Evolutionary conservation across 2,329 filamentous ascomycete genomes (phyloP), one percentile per base, ranked within the genome.

Genomic region (Fusarium verticillioides): DNA sequence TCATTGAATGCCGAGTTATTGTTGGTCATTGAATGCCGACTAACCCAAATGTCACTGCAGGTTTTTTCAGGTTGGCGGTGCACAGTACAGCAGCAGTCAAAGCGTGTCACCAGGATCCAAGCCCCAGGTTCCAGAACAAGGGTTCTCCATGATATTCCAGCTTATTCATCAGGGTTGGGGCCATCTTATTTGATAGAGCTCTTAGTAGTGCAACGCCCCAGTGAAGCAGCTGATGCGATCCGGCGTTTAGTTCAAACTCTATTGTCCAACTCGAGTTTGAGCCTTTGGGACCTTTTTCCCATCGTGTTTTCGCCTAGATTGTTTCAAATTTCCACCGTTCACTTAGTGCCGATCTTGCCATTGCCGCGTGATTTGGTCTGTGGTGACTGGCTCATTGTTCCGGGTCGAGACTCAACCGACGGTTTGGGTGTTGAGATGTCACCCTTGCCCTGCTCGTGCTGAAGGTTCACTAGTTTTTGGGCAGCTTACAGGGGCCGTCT

Each of bases 161-260:
- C 16, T 44, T 52, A 37, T 18, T 44, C 39, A 39, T 50, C 32
- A 11, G 16, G 5, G 16, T 23, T 18, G n/a, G 9, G 9, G 9
- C 1, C 11, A 15, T 46, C 9, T 56, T 2, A 63, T 61, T 67
- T 9, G 63, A 36, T 12, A 39, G 4, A 2, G 7, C 5, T 2
- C 9, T 15, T 7, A 15, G 47, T 40, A 43, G 42, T 34, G 63
- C 16, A 32, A 10, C 42, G 42, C 8, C n/a, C 32, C 9, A 19
- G 26, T 28, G 32, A 34, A 64, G 46, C 37, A 43, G 49, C 19
- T 34, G 37, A 26, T 39, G 37, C 15, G 18, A 30, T 26, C 53
- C 40, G 53, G 42, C 26, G 47, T 68, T 32, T 64, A 52, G 65
- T 34, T 34, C 26, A 43, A 69, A 69, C 66, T 69, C 44, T 69